Evolutionary conservation across 768 basidiomycete genomes (phyloP).

Genomic region (Tulasnella sp.): DNA sequence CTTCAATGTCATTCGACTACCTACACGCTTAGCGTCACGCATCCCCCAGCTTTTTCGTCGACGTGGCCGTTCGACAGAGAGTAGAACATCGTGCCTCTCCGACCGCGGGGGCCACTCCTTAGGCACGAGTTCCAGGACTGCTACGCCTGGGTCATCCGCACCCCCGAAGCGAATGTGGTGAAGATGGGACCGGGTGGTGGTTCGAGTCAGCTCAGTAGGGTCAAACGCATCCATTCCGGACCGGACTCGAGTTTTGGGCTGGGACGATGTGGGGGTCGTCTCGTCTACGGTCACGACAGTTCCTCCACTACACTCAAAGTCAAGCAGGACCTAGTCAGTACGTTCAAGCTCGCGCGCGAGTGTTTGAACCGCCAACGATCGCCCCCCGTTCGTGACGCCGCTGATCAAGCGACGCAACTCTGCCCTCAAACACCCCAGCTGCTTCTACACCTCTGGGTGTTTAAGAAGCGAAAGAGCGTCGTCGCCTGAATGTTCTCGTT

Average conservation of each 20-base stretch:
- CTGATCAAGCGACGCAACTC: not conserved
- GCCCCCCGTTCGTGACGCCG: no score
- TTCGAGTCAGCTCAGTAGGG: not conserved
- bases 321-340: not conserved
- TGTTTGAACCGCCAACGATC: not conserved
- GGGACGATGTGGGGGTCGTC: not conserved
- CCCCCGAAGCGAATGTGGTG: no score
- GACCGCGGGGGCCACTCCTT: not conserved
- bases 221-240: not conserved
- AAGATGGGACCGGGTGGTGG: not conserved
- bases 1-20: not conserved
- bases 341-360: not conserved
- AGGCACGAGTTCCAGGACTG: not conserved
- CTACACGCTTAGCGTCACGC: not conserved
- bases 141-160: not conserved
- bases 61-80: slow-evolving; percentile 1
- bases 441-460: not conserved
- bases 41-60: not conserved
- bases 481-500: not conserved
- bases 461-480: not conserved
- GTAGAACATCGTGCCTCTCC: not conserved
- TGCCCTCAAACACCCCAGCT: not conserved
- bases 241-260: not conserved
- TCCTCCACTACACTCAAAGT: not conserved
- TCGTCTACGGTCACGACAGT: not conserved